Base-by-base conservation (phyloP, 495 filamentous ascomycete genomes). In the Antarctomyces pellizariae region DNA sequence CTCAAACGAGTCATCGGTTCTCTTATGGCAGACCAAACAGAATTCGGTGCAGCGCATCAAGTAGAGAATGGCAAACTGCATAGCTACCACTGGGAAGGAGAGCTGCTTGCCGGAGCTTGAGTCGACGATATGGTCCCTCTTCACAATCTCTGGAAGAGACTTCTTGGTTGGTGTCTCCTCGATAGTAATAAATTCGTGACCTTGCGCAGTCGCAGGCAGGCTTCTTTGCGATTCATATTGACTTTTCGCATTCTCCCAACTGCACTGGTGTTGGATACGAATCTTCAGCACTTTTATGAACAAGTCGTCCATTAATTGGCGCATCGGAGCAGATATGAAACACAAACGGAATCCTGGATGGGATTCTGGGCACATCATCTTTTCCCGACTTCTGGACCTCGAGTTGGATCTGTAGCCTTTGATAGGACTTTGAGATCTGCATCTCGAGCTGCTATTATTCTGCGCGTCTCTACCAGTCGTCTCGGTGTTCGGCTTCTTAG, bases 41-140 rank as follows among this genome's bases (percentile, higher is more conserved):
- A 82, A 91, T 20, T 86, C 70, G 3, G 76, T 79, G 36, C 79
- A 91, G 25, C 62, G 70, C 13, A 80, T 63, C 33, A 92, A 67
- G 37, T 83, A 75, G 2, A 68, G 73, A 12, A 92, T 47, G 0
- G 68, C 55, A 35, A 79, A 90, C 38, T 92, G 31, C 9, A 29
- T 30, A 9, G 32, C 33, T 10, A 36, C 27, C 22, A 38, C 17
- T 7, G 26, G 34, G 18, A 40, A 31, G 12, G 38, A 49, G 27
- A 57, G 32, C 4, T 47, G 25, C 16, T 36, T 31, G 0, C 22
- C 11, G 0, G 22, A 9, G 3, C 26, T 29, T 1, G 18, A 21
- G 6, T 55, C 46, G 3, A 30, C 30, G 2, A 75, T 36, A 38
- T 73, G 63, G 32, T 78, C 71, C 0, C 27, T 32, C 2, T 26